Percentiles rank a stretch among this genome's conserved stretches.
These are phyloP conservation scores for Saccharomyces hybrid DNA, from an alignment of 1,139 yeast genomes.

Conservation along the genomic window DNA sequence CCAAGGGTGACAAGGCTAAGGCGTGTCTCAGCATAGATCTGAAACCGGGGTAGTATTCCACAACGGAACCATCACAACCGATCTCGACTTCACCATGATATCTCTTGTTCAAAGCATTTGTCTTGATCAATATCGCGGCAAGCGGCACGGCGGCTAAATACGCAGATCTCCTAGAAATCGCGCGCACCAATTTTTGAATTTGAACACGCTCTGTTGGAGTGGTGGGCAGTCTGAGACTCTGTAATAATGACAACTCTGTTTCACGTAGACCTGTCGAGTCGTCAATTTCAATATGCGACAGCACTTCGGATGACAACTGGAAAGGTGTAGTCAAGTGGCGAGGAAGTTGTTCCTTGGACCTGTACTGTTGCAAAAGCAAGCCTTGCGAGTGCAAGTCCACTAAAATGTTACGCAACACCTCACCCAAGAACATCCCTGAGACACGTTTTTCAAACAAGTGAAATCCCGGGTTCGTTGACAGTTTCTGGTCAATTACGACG, in stretches of 20 bases:
- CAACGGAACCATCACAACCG: conserved; percentile 92
- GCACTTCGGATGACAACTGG: conserved; percentile 72
- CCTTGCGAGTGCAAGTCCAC: conserved; percentile 57
- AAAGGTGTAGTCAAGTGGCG: conserved; percentile 68
- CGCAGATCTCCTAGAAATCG: conserved; percentile 80
- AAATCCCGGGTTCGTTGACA: conserved; percentile 74
- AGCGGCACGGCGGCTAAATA: conserved; percentile 79
- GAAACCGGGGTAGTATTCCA: conserved; percentile 87
- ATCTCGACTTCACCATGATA: conserved; percentile 69
- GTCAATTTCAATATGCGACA: conserved; percentile 78
- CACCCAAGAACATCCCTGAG: conserved; percentile 92
- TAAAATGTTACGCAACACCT: conserved; percentile 65
- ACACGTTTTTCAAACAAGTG: conserved; percentile 92
- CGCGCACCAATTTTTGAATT: conserved; percentile 64
- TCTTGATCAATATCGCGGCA: conserved; percentile 63
- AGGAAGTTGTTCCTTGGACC: conserved; percentile 48
- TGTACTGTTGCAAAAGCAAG: conserved; percentile 49
- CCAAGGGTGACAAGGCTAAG: conserved; percentile 57
- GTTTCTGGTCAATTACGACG: conserved; percentile 50
- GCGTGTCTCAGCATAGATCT: conserved; percentile 72
- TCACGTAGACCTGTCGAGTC: conserved; percentile 61
- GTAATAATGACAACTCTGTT: conserved; percentile 57
- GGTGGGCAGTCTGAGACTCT: conserved; percentile 59
- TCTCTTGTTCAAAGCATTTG: conserved; percentile 46
- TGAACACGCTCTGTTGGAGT: conserved; percentile 59